Evolutionary conservation across 192 early-diverging fungal genomes (phyloP).

Genomic region (Backusella australiensis): DNA sequence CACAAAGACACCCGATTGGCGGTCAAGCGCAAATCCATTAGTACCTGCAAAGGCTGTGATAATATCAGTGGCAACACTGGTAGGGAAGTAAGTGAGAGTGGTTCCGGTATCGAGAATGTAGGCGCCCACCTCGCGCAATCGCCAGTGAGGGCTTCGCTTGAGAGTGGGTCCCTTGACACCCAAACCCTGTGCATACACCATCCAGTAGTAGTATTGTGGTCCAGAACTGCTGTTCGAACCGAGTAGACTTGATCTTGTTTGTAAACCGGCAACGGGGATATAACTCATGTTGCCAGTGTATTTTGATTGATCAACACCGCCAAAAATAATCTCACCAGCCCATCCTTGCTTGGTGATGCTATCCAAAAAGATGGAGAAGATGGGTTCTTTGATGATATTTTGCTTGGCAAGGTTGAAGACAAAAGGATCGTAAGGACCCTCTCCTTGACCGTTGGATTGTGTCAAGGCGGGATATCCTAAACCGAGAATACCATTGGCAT

Average conservation of each 20-base stretch:
- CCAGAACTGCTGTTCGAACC: neutral
- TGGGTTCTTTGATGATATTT: slow-evolving; percentile 15
- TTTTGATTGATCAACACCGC: slow-evolving; percentile 45
- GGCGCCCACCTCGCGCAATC: slow-evolving; percentile 1
- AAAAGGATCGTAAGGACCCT: slow-evolving; percentile 26
- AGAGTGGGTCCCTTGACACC: neutral
- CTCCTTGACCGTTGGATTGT: slow-evolving; percentile 3
- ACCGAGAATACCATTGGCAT: slow-evolving; percentile 35
- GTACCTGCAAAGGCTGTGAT: slow-evolving; percentile 17
- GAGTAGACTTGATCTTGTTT: neutral
- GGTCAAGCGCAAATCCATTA: slow-evolving; percentile 10
- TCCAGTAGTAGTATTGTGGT: slow-evolving; percentile 27
- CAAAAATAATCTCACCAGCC: slow-evolving; percentile 51
- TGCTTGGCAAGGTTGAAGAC: slow-evolving; percentile 31
- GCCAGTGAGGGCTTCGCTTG: slow-evolving; percentile 1
- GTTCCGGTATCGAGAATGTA: slow-evolving; percentile 38
- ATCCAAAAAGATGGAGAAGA: slow-evolving; percentile 31
- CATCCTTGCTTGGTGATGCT: slow-evolving; percentile 13
- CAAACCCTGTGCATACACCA: slow-evolving; percentile 35
- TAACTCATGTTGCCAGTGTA: slow-evolving; percentile 46
- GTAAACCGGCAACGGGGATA: slow-evolving; percentile 33
- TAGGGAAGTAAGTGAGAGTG: slow-evolving; percentile 30
- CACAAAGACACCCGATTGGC: slow-evolving; percentile 22
- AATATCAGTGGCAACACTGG: slow-evolving; percentile 16
- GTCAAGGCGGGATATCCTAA: slow-evolving; percentile 32